Conservation (phyloP, 2,329 filamentous ascomycete genomes). For the Epichloe hybrida region DNA sequence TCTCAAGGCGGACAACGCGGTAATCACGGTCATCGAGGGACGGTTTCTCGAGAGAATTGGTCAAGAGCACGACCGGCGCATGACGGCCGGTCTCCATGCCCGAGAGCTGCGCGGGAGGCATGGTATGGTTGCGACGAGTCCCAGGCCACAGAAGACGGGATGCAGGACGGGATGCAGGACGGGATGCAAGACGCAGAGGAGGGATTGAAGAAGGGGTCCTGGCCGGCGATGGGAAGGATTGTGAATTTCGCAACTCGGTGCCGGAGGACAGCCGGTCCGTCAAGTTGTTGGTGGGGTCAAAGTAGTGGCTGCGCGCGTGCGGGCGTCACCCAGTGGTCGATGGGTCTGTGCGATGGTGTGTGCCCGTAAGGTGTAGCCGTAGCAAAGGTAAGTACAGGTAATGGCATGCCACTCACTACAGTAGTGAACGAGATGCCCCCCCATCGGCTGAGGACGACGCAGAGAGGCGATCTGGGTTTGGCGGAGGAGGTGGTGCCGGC, state of each 20-base stretch:
- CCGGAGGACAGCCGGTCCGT: slow-evolving; percentile 1
- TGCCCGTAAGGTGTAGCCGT: neutral
- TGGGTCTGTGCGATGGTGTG: slow-evolving; percentile 1
- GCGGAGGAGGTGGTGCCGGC: neutral
- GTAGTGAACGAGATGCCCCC: neutral
- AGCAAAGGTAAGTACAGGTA: neutral
- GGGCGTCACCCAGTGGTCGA: neutral
- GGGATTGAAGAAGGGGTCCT: neutral
- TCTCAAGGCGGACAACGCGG: slow-evolving; percentile 70
- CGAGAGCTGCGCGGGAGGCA: slow-evolving; percentile 22
- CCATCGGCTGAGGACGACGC: neutral
- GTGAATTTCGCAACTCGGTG: neutral
- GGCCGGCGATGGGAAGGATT: neutral
- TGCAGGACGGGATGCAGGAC: neutral
- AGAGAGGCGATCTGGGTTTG: neutral
- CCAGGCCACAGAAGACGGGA: neutral
- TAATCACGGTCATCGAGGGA: slow-evolving; percentile 78
- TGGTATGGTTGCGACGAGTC: slow-evolving; percentile 8
- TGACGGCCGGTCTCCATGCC: slow-evolving; percentile 17
- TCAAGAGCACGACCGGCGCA: slow-evolving; percentile 29
- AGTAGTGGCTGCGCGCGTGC: neutral
- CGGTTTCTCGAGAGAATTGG: slow-evolving; percentile 68
- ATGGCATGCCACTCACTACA: neutral
- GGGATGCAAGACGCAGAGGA: neutral
- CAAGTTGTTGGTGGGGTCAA: neutral